Evolutionary conservation across 495 filamentous ascomycete species (phyloP), one percentile per base, ranked within the genome.

Genomic region (Lophium mytilinum): DNA sequence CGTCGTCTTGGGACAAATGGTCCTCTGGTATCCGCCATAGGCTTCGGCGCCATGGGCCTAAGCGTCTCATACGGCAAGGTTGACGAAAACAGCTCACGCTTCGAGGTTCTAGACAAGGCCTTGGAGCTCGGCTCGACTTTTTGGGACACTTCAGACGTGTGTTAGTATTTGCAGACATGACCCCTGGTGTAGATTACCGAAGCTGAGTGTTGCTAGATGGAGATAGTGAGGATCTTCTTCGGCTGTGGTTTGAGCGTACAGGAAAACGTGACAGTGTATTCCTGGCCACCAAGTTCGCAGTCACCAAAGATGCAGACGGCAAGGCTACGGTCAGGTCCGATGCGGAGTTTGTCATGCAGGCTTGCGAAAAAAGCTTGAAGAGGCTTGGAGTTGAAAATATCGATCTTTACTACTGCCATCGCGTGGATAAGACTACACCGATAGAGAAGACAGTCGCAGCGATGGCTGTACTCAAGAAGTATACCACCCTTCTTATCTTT

Each of bases 401-500:
- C 37, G 84, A 89, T 56, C 65, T 89, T 9, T 84, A 78, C 58
- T 86, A 86, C 57, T 68, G 73, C 35, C 83, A 86, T 60, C 76
- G 78, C n/a, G 69, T 80, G 10, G 78, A 81, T 54, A 47, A 58
- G 3, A 73, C 71, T 43, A 78, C 79, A 0, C 85, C 85, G 0
- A 75, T 89, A 24, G 86, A 89, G 70, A 80, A 82, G 66, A 85
- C 76, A 45, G 75, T 86, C 56, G 65, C 63, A 19, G 76, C 69
- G 9, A 62, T 86, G 72, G 74, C 65, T 2, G 33, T 53, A 30
- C 42, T 61, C n/a, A 49, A 53, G 18, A 45, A 46, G 37, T 30
- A 30, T 30, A 6, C 24, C 24, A 30, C 24, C 24, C 24, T 30
- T 30, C 24, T 30, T 30, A 30, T 30, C 24, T 30, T 30, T 30